A percentile compares a stretch with the other conserved stretches of the same genome.
These are phyloP conservation scores for Pseudogymnoascus sp. DNA, from an alignment of 2,329 filamentous ascomycete species.

Conservation along the genomic window DNA sequence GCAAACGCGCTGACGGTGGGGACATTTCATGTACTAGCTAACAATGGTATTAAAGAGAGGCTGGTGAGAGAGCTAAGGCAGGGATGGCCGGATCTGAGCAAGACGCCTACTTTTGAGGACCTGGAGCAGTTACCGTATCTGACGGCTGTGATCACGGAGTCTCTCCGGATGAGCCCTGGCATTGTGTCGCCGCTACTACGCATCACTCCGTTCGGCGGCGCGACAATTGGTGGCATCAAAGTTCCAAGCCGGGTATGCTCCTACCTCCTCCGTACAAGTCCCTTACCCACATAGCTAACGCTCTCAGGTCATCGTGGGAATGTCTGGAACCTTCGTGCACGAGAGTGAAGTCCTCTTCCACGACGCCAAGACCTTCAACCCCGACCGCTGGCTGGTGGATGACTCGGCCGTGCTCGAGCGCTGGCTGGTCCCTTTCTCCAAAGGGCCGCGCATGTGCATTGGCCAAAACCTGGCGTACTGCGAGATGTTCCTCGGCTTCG, in stretches of 20 bases:
- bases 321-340: constrained; percentile 19
- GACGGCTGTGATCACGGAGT: not conserved
- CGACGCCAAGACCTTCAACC: constrained; percentile 29
- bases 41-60: constrained; percentile 24
- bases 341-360: constrained; percentile 26
- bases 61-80: constrained; percentile 31
- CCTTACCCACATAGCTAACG: not conserved
- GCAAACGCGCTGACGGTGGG: constrained; percentile 33
- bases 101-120: constrained; percentile 24
- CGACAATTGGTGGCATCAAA: not conserved
- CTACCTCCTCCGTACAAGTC: not conserved
- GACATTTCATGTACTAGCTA: constrained; percentile 31
- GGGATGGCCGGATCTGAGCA: constrained; percentile 27
- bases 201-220: not conserved
- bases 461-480: constrained; percentile 27
- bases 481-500: constrained; percentile 26
- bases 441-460: constrained; percentile 32
- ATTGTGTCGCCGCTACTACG: not conserved
- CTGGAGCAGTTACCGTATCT: constrained; percentile 12
- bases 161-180: not conserved
- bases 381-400: constrained; percentile 33
- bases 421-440: constrained; percentile 33
- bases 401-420: constrained; percentile 23
- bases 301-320: constrained; percentile 19
- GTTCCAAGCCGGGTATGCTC: constrained; percentile 6